Conservation (phyloP, 2,329 filamentous ascomycete species). For the Didymella glomerata region DNA sequence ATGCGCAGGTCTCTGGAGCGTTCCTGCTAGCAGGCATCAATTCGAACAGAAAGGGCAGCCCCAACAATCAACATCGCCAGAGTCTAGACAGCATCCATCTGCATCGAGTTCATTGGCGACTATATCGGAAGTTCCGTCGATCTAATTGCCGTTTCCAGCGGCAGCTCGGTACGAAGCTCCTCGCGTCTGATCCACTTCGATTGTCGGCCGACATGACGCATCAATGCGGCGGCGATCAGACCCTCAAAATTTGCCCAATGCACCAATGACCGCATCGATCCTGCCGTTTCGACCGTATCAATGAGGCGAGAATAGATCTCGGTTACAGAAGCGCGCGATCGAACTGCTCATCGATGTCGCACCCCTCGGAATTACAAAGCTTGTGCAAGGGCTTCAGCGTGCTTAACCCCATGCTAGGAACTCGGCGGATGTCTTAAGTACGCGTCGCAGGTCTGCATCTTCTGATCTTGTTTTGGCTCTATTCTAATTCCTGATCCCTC, state of each 20-base stretch:
- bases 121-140: not conserved
- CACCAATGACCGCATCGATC: slow-evolving; percentile 9
- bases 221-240: slow-evolving; percentile 3
- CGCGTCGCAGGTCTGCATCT: not conserved
- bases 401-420: slow-evolving; percentile 10
- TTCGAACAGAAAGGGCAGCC: not conserved
- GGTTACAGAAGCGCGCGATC: slow-evolving; percentile 6
- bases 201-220: slow-evolving; percentile 11
- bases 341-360: slow-evolving; percentile 3
- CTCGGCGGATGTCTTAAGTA: slow-evolving; percentile 7
- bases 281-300: slow-evolving; percentile 4
- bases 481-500: not conserved
- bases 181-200: slow-evolving; percentile 1
- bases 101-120: not conserved
- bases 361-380: slow-evolving; percentile 8
- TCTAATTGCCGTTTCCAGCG: slow-evolving; percentile 10
- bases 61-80: no score
- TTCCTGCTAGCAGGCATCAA: no score
- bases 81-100: not conserved
- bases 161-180: slow-evolving; percentile 4
- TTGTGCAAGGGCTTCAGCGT: slow-evolving; percentile 10
- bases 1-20: not conserved
- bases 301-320: slow-evolving; percentile 13
- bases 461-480: not conserved
- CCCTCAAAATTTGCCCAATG: slow-evolving; percentile 6